phyloP scores from a whole-genome alignment of 257 asterid genomes.

The Euphrasia confusa region DNA sequence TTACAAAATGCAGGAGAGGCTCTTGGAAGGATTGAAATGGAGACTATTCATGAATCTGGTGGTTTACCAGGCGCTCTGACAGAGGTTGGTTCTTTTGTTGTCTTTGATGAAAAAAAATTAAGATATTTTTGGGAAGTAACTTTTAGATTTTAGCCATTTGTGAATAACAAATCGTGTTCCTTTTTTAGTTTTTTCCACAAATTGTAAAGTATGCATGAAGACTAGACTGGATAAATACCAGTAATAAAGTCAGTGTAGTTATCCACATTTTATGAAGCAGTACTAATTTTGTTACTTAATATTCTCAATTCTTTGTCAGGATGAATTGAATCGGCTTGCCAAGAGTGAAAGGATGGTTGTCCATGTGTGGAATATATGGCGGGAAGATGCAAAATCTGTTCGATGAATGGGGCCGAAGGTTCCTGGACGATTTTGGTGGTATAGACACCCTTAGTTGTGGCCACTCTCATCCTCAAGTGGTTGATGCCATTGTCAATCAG shows the following conservation, averaged over 20 bases:
- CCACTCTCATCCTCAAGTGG: too few relatives aligned
- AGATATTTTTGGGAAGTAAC: neutral
- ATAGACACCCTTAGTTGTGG: too few relatives aligned
- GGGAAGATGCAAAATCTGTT: too few relatives aligned
- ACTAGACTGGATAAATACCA: too few relatives aligned
- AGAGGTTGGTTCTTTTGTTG: conserved; percentile 38
- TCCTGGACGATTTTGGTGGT: too few relatives aligned
- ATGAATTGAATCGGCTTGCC: conserved; percentile 61
- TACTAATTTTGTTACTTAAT: too few relatives aligned
- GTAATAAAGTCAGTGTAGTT: too few relatives aligned
- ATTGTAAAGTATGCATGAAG: too few relatives aligned
- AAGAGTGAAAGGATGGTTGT: conserved; percentile 74
- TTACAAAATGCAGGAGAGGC: conserved; percentile 74
- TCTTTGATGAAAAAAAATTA: too few relatives aligned
- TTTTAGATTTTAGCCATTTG: conserved; percentile 6
- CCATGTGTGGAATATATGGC: conserved; percentile 54
- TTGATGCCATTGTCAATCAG: too few relatives aligned
- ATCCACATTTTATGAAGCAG: too few relatives aligned
- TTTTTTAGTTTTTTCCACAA: neutral
- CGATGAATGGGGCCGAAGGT: too few relatives aligned
- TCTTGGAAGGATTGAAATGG: conserved; percentile 90
- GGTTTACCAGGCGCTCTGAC: conserved; percentile 46
- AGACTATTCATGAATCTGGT: conserved; percentile 60
- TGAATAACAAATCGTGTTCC: neutral
- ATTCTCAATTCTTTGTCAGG: conserved; percentile 41